phyloP scores from a whole-genome alignment of 768 basidiomycete genomes.

The Mycena albidolilacea region DNA sequence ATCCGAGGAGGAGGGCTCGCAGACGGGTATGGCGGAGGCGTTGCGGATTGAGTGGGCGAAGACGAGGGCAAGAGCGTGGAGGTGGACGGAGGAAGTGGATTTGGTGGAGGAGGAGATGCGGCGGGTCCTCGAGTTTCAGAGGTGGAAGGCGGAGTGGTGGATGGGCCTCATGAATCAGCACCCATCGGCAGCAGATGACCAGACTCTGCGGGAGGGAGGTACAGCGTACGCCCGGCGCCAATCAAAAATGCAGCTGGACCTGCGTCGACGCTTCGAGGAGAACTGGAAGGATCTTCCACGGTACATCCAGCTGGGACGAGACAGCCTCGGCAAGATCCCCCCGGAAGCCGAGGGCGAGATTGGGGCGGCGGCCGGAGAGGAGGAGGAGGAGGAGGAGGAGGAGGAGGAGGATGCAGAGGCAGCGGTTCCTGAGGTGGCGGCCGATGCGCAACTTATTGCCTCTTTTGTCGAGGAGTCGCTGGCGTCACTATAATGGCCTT shows the following conservation, averaged over 20 bases:
- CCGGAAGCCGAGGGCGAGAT: no score
- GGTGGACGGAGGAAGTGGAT: constrained; percentile 44
- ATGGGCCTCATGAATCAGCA: neutral
- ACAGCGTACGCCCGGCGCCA: constrained; percentile 14
- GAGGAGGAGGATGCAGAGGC: no score
- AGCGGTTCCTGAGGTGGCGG: no score
- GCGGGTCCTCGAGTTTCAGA: constrained; percentile 33
- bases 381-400: no score
- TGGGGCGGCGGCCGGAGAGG: no score
- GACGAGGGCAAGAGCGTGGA: constrained; percentile 30
- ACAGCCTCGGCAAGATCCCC: no score
- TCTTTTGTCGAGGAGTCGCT: no score
- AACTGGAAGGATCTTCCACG: constrained; percentile 1
- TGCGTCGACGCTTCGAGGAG: neutral
- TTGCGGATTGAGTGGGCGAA: constrained; percentile 44
- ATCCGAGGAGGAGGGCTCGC: neutral
- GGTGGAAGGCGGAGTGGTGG: constrained; percentile 36
- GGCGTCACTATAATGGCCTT: no score
- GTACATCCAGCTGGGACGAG: no score
- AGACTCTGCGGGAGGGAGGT: neutral
- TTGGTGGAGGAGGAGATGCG: constrained; percentile 47
- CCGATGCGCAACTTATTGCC: no score
- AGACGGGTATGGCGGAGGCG: constrained; percentile 1
- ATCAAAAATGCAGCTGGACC: neutral
- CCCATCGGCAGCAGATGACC: neutral